Conservation (phyloP, 768 basidiomycete genomes). For the Tulasnella sp. region DNA sequence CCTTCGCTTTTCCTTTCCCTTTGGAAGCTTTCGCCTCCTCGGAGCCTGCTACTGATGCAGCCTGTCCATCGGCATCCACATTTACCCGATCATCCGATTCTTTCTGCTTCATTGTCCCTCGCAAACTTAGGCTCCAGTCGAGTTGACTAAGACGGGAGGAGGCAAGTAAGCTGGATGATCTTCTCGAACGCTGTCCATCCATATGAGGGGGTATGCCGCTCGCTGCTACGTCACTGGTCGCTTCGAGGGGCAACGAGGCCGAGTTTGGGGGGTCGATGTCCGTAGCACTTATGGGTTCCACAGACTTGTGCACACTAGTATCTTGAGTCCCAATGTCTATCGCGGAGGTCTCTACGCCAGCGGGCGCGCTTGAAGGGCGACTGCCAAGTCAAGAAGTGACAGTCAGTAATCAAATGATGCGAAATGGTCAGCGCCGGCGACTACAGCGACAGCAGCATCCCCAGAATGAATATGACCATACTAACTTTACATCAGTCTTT, state of each 20-base stretch:
- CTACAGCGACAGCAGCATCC: not conserved
- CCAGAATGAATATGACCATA: not conserved
- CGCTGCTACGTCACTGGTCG: not conserved
- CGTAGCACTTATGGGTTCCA: not conserved
- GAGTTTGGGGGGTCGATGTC: not conserved
- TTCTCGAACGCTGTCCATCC: not conserved
- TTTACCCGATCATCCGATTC: not conserved
- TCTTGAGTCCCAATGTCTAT: not conserved
- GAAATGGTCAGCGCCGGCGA: not conserved
- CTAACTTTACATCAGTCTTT: conserved; percentile 4
- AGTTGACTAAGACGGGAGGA: conserved; percentile 10
- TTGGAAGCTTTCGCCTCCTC: conserved; percentile 2
- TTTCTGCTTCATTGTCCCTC: conserved; percentile 5
- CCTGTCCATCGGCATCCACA: not conserved
- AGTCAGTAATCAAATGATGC: conserved; percentile 7
- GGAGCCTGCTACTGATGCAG: not conserved
- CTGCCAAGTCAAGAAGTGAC: not conserved
- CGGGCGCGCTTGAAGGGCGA: not conserved
- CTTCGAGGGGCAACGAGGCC: not conserved
- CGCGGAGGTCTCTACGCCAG: not conserved
- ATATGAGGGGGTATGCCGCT: conserved; percentile 6
- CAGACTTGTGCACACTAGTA: not conserved
- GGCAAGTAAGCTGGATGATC: conserved; percentile 10
- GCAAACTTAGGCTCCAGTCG: conserved; percentile 6
- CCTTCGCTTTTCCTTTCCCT: conserved; percentile 37